phyloP scores from a whole-genome alignment of 441 rosid species.

The Adansonia rubrostipa region DNA sequence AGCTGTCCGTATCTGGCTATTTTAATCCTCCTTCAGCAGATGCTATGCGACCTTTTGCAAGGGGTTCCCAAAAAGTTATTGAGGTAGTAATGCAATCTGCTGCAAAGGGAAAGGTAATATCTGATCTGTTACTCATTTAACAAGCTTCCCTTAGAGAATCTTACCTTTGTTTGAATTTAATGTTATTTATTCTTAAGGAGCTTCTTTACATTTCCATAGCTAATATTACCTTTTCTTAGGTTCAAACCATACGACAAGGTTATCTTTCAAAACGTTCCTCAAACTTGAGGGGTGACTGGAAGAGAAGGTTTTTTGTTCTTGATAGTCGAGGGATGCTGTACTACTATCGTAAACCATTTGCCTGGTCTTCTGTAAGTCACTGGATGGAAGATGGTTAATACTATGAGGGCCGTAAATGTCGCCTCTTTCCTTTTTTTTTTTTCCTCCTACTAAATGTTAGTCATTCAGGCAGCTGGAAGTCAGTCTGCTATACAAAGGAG shows the following conservation, averaged over 20 bases:
- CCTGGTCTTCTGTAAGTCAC: slow-evolving; percentile 82
- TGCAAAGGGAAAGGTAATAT: slow-evolving; percentile 88
- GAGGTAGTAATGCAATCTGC: slow-evolving; percentile 99
- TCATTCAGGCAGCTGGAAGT: slow-evolving; percentile 70
- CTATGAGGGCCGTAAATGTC: background rate
- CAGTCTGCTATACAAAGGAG: slow-evolving; percentile 88
- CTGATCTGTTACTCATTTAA: too few species aligned
- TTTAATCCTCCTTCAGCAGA: slow-evolving; percentile 96
- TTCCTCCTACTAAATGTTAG: slow-evolving; percentile 28
- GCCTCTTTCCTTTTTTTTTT: slow-evolving; percentile 17
- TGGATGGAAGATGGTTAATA: background rate
- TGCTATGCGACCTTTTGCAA: slow-evolving; percentile 93
- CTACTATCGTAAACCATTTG: slow-evolving; percentile 89
- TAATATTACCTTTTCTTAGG: slow-evolving; percentile 44
- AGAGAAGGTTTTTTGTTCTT: slow-evolving; percentile 96
- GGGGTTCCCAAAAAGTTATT: slow-evolving; percentile 99
- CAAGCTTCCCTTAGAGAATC: too few species aligned
- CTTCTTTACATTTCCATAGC: too few species aligned
- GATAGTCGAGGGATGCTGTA: slow-evolving; percentile 99
- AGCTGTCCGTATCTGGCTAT: slow-evolving; percentile 72
- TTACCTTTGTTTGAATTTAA: too few species aligned
- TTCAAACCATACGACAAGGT: slow-evolving; percentile 97
- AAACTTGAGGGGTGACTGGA: slow-evolving; percentile 98
- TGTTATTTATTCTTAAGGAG: too few species aligned
- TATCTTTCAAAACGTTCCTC: slow-evolving; percentile 97